These are phyloP conservation scores for Agrocybe pediades DNA, from an alignment of 768 basidiomycete genomes.

Conservation along the genomic window DNA sequence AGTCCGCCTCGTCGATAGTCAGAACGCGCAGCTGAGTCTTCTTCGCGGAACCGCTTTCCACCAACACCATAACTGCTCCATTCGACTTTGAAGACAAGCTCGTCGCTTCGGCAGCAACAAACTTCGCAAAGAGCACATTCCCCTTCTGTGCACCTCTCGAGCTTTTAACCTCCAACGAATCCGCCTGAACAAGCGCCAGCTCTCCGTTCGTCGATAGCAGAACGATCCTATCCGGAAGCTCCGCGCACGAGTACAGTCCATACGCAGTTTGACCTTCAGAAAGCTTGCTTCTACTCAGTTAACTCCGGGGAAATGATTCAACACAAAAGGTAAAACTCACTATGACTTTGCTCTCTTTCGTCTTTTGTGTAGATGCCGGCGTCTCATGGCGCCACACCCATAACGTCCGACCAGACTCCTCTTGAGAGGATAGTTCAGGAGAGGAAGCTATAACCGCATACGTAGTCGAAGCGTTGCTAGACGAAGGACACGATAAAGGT, in stretches of 20 bases:
- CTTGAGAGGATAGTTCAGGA: constrained; percentile 38
- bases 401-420: constrained; percentile 49
- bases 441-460: constrained; percentile 56
- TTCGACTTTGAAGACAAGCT: constrained; percentile 12
- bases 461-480: constrained; percentile 45
- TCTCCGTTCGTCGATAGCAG: constrained; percentile 24
- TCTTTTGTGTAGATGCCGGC: constrained; percentile 21
- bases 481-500: constrained; percentile 40
- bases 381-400: constrained; percentile 64
- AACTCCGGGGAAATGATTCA: background rate
- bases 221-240: constrained; percentile 24
- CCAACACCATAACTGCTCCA: constrained; percentile 19
- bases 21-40: constrained; percentile 30
- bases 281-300: constrained; percentile 17
- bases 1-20: constrained; percentile 32
- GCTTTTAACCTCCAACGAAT: constrained; percentile 24
- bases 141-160: constrained; percentile 10
- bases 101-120: constrained; percentile 18
- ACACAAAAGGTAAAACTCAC: constrained; percentile 36
- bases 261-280: constrained; percentile 20
- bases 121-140: constrained; percentile 17
- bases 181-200: constrained; percentile 22
- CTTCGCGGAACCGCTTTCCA: constrained; percentile 20
- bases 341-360: constrained; percentile 26
- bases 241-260: constrained; percentile 23